These are phyloP conservation scores for Pseudogymnoascus sp. DNA, from an alignment of 2,329 filamentous ascomycete genomes.

Conservation along the genomic window DNA sequence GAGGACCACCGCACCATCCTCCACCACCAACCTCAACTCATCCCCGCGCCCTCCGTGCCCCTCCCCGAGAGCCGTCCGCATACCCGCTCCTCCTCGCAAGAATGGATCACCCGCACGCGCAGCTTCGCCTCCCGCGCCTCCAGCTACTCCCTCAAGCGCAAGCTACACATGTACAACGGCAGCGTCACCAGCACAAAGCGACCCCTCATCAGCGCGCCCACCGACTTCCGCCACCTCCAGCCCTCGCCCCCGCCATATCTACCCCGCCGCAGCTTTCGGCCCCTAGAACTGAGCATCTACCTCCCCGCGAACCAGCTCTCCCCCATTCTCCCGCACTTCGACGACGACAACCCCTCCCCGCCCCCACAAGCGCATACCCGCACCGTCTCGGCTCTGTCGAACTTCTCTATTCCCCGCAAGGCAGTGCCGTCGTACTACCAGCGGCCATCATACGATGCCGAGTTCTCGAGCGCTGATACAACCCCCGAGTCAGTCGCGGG, in stretches of 20 bases:
- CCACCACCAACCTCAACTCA: conserved; percentile 32
- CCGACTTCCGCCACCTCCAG: conserved; percentile 51
- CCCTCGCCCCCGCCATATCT: conserved; percentile 9
- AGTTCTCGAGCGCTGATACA: background rate
- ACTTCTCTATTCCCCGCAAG: conserved; percentile 24
- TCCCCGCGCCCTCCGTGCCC: conserved; percentile 28
- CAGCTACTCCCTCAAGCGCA: conserved; percentile 38
- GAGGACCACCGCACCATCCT: conserved; percentile 31
- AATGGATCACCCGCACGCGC: conserved; percentile 29
- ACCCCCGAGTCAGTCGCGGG: conserved; percentile 1
- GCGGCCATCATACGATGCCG: background rate
- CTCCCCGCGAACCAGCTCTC: conserved; percentile 40
- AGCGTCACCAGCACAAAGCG: conserved; percentile 29
- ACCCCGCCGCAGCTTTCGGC: conserved; percentile 36
- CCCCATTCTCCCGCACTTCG: conserved; percentile 46
- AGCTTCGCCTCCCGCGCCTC: conserved; percentile 34
- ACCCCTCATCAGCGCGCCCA: conserved; percentile 49
- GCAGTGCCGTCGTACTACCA: conserved; percentile 18
- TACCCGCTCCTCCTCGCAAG: conserved; percentile 20
- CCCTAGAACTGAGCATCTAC: conserved; percentile 50
- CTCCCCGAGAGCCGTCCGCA: conserved; percentile 23
- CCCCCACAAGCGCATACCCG: conserved; percentile 20
- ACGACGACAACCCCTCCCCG: conserved; percentile 8
- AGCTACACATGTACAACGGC: conserved; percentile 34
- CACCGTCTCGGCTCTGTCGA: conserved; percentile 22